phyloP scores from a whole-genome alignment of 2,329 filamentous ascomycete species.

The Alternaria gansuensis region DNA sequence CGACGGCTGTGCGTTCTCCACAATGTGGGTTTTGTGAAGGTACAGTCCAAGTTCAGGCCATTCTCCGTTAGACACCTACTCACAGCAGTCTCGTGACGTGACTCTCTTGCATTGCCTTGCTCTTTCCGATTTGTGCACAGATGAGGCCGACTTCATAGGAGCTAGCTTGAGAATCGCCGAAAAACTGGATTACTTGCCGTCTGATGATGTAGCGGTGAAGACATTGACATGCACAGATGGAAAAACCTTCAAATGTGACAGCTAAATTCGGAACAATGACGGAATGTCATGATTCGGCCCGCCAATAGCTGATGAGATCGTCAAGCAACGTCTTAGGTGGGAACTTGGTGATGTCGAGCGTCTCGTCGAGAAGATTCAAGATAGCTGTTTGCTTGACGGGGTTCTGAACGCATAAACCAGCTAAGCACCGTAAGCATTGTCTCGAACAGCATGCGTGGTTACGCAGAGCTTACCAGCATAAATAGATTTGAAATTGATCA shows the following conservation, averaged over 20 bases:
- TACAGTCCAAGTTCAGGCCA: background rate
- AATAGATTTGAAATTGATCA: conserved; percentile 41
- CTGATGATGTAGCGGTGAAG: background rate
- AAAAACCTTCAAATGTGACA: background rate
- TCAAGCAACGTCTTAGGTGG: conserved; percentile 42
- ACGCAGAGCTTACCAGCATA: conserved; percentile 39
- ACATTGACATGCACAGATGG: conserved; percentile 1
- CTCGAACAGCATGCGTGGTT: background rate
- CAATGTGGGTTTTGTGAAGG: conserved; percentile 2
- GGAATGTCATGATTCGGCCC: conserved; percentile 29
- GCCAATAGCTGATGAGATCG: conserved; percentile 44
- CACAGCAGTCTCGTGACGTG: conserved; percentile 14
- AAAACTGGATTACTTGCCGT: background rate
- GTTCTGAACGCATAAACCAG: conserved; percentile 45
- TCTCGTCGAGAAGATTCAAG: conserved; percentile 39
- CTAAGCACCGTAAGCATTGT: conserved; percentile 24
- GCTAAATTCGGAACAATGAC: background rate
- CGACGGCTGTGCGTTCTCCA: background rate
- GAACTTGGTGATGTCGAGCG: conserved; percentile 42
- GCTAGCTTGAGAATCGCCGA: background rate
- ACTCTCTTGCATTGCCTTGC: background rate
- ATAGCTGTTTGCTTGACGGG: conserved; percentile 40
- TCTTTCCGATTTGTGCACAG: background rate
- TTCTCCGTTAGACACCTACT: background rate
- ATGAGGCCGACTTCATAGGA: background rate